Percentiles rank a stretch among this genome's conserved stretches.
These are phyloP conservation scores for Planoprotostelium fungivorum DNA, from an alignment of 78 protist species.

Conservation along the genomic window DNA sequence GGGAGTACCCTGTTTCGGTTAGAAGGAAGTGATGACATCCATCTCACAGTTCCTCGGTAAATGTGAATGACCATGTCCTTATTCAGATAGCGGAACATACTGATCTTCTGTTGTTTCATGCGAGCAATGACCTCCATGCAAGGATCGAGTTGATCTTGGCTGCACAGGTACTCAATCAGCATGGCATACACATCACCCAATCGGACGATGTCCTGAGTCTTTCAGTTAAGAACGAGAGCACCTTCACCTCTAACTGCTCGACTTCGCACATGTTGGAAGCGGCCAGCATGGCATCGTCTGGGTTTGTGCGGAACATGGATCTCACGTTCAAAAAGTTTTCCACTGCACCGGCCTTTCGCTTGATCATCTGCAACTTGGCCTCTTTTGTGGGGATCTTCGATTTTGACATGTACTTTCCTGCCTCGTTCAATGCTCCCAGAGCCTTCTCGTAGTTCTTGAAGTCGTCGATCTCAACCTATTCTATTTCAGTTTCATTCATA, in stretches of 20 bases:
- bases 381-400: slow-evolving; percentile 7
- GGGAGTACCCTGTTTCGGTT: neutral
- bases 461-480: slow-evolving; percentile 76
- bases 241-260: neutral
- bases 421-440: slow-evolving; percentile 66
- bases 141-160: neutral
- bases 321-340: slow-evolving; percentile 48
- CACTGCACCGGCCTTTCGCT: slow-evolving; percentile 4
- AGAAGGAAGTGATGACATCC: neutral
- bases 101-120: slow-evolving; percentile 36
- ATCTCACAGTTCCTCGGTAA: neutral
- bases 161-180: slow-evolving; percentile 42
- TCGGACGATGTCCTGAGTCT: slow-evolving; percentile 22
- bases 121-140: slow-evolving; percentile 12
- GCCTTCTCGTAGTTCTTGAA: slow-evolving; percentile 77
- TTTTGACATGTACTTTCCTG: slow-evolving; percentile 23
- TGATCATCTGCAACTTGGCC: neutral
- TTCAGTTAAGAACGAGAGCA: neutral
- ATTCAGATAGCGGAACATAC: slow-evolving; percentile 30
- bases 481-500: neutral
- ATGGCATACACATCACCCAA: slow-evolving; percentile 70
- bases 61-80: neutral
- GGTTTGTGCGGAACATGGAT: slow-evolving; percentile 20
- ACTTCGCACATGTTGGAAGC: neutral
- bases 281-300: slow-evolving; percentile 6